phyloP scores from a whole-genome alignment of 352 stramenopile species.

The Pythium aristosporum region DNA sequence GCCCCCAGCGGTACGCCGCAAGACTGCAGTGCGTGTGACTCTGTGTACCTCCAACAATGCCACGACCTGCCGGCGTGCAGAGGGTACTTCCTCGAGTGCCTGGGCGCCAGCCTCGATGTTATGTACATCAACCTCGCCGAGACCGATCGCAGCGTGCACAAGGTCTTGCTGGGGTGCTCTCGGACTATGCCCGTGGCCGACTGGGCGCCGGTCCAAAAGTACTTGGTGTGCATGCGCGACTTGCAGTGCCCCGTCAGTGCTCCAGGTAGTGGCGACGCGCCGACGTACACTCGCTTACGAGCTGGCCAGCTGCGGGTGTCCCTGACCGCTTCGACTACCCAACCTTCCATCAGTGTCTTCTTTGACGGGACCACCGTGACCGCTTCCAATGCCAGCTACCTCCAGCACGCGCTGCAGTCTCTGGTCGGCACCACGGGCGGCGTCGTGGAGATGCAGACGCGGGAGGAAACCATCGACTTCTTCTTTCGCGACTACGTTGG shows the following conservation, averaged over 20 bases:
- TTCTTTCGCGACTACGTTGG: conserved; percentile 14
- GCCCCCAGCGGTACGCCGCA: background rate
- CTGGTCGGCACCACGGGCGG: background rate
- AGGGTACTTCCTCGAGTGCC: conserved; percentile 17
- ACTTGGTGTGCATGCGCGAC: conserved; percentile 15
- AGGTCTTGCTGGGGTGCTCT: conserved; percentile 4
- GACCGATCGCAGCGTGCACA: conserved; percentile 4
- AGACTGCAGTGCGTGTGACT: conserved; percentile 4
- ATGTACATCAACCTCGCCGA: background rate
- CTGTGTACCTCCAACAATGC: background rate
- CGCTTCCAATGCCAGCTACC: background rate
- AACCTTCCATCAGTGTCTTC: background rate
- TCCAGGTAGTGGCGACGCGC: no score
- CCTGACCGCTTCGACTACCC: background rate
- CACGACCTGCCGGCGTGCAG: background rate
- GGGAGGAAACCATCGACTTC: conserved; percentile 2
- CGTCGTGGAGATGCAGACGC: conserved; percentile 6
- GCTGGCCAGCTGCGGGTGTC: background rate
- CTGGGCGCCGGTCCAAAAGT: conserved; percentile 13
- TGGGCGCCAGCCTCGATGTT: conserved; percentile 10
- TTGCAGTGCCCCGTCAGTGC: conserved; percentile 3
- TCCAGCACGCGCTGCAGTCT: background rate
- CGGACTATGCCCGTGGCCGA: background rate
- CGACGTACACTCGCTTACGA: background rate
- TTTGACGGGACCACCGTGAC: background rate